phyloP scores from a whole-genome alignment of 768 basidiomycete genomes.

The Auricularia auricula-judae region DNA sequence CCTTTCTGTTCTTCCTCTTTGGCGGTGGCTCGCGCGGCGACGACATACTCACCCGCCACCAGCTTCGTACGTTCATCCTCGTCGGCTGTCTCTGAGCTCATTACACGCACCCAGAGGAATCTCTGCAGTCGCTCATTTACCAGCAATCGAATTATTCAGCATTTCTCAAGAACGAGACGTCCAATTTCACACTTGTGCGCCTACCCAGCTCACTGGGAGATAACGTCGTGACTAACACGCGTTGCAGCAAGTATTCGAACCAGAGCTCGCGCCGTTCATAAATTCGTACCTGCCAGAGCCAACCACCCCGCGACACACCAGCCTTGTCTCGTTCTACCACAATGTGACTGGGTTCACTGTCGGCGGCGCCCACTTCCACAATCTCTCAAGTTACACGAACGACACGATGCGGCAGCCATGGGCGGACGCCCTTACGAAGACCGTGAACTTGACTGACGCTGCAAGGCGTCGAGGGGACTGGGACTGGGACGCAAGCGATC shows the following conservation, averaged over 20 bases:
- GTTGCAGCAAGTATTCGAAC: constrained; percentile 36
- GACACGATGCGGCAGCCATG: constrained; percentile 18
- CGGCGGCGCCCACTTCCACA: constrained; percentile 48
- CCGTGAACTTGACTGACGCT: constrained; percentile 34
- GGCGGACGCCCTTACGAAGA: constrained; percentile 39
- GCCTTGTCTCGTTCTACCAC: constrained; percentile 45
- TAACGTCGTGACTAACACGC: constrained; percentile 5
- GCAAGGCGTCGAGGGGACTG: constrained; percentile 22
- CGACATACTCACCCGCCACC: constrained; percentile 4
- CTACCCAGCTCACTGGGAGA: background rate
- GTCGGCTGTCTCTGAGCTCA: constrained; percentile 26
- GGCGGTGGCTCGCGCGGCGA: constrained; percentile 35
- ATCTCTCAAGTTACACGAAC: constrained; percentile 39
- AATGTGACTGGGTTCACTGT: constrained; percentile 76
- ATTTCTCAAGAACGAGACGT: constrained; percentile 53
- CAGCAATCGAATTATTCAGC: constrained; percentile 64
- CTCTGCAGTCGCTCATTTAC: constrained; percentile 43
- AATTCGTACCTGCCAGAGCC: constrained; percentile 37
- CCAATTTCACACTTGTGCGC: constrained; percentile 57
- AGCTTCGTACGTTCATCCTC: constrained; percentile 5
- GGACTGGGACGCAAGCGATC: constrained; percentile 35
- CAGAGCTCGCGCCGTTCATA: constrained; percentile 34
- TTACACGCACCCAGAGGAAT: constrained; percentile 26
- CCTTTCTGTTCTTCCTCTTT: constrained; percentile 65
- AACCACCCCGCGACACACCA: constrained; percentile 27